phyloP scores from a whole-genome alignment of 768 basidiomycete species.

The Mycena epipterygia region DNA sequence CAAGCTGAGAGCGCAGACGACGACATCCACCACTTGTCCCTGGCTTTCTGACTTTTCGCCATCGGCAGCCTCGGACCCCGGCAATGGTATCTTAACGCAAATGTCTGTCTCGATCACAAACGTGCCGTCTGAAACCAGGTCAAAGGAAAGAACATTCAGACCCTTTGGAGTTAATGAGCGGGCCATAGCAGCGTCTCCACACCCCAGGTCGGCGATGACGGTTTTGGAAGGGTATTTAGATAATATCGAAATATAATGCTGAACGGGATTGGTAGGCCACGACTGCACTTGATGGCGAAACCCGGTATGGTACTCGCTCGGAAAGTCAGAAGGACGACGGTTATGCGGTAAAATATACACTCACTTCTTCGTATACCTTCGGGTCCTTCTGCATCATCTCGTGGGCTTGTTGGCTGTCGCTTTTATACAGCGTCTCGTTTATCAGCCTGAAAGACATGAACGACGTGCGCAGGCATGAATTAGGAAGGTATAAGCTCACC shows the following conservation, averaged over 20 bases:
- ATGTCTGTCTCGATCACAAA: slow-evolving; percentile 95
- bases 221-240: slow-evolving; percentile 74
- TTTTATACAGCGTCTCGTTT: slow-evolving; percentile 94
- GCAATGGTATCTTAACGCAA: slow-evolving; percentile 83
- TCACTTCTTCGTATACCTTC: slow-evolving; percentile 86
- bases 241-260: slow-evolving; percentile 79
- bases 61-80: slow-evolving; percentile 74
- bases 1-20: slow-evolving; percentile 93
- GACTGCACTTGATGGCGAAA: slow-evolving; percentile 92
- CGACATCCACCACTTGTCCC: slow-evolving; percentile 90
- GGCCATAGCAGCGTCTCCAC: slow-evolving; percentile 93
- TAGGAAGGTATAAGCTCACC: slow-evolving; percentile 57
- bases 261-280: slow-evolving; percentile 96
- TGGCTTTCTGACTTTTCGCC: slow-evolving; percentile 59
- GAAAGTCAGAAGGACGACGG: neutral
- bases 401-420: slow-evolving; percentile 78
- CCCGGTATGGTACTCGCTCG: slow-evolving; percentile 88
- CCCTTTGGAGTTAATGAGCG: slow-evolving; percentile 78
- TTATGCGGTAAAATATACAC: slow-evolving; percentile 15
- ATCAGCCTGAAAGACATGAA: slow-evolving; percentile 70
- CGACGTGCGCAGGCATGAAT: neutral
- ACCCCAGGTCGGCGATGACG: slow-evolving; percentile 93
- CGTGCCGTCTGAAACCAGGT: slow-evolving; percentile 79
- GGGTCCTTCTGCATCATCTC: slow-evolving; percentile 90
- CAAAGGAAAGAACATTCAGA: slow-evolving; percentile 80